A percentile compares a stretch with the other conserved stretches of the same genome.
phyloP scores from a whole-genome alignment of 2,329 filamentous ascomycete species.

The Ophiostoma perfectum region DNA sequence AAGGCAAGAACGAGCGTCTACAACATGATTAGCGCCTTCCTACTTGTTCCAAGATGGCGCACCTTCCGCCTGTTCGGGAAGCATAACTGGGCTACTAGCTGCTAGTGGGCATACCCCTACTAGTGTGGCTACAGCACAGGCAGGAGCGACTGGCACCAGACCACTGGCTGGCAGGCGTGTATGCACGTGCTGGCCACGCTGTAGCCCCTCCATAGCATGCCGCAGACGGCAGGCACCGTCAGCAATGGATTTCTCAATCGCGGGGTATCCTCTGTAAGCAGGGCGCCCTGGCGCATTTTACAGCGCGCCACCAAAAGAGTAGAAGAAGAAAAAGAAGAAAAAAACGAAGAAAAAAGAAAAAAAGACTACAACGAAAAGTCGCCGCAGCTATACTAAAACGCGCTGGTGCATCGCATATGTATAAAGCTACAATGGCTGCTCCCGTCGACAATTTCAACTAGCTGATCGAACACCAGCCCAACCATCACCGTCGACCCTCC shows the following conservation, averaged over 20 bases:
- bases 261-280: background rate
- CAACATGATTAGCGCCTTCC: background rate
- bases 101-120: background rate
- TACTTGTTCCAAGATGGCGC: too few species aligned
- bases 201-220: slow-evolving; percentile 16
- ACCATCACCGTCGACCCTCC: background rate
- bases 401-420: background rate
- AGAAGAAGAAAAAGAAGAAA: background rate
- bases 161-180: slow-evolving; percentile 13
- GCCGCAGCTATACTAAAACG: background rate
- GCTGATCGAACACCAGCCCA: background rate
- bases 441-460: too few species aligned
- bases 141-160: background rate
- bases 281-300: background rate
- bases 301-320: background rate
- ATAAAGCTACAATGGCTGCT: background rate
- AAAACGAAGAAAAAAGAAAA: background rate
- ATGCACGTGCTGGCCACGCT: slow-evolving; percentile 15
- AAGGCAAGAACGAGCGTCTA: background rate
- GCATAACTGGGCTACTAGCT: too few species aligned
- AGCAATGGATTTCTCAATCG: background rate
- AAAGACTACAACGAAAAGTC: background rate
- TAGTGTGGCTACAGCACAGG: background rate
- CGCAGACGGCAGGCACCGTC: slow-evolving; percentile 1
- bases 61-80: too few species aligned